Conservation (phyloP, 1,284 basidiomycete genomes). For the Cystobasidium slooffiae region DNA sequence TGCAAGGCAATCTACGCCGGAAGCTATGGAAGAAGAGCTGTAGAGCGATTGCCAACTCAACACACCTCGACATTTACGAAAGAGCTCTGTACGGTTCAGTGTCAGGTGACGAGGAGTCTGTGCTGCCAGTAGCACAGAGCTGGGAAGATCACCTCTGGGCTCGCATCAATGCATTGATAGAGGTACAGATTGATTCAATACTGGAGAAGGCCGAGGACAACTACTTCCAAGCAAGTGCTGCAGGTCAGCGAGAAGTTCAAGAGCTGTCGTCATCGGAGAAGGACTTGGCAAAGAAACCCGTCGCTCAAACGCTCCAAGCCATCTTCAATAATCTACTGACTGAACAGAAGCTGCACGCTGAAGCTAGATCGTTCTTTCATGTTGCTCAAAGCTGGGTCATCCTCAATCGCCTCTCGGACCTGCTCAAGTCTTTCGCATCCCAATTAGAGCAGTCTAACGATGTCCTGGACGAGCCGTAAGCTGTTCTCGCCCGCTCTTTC, state of each 20-base stretch:
- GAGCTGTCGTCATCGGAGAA: background rate
- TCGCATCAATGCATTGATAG: slow-evolving; percentile 79
- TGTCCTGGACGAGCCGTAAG: slow-evolving; percentile 68
- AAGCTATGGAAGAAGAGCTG: slow-evolving; percentile 85
- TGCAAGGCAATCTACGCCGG: slow-evolving; percentile 79
- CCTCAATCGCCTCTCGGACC: slow-evolving; percentile 68
- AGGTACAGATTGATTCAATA: slow-evolving; percentile 71
- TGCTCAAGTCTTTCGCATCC: slow-evolving; percentile 74
- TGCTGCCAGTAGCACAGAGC: slow-evolving; percentile 75
- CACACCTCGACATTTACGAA: slow-evolving; percentile 63
- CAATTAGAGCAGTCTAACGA: slow-evolving; percentile 61
- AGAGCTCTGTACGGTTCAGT: slow-evolving; percentile 85
- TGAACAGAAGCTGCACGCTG: slow-evolving; percentile 53
- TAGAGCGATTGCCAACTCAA: slow-evolving; percentile 66
- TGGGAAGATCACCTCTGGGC: slow-evolving; percentile 98
- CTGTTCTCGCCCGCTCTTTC: slow-evolving; percentile 21
- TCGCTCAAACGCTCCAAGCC: slow-evolving; percentile 34
- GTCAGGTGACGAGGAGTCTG: slow-evolving; percentile 77
- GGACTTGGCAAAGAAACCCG: background rate
- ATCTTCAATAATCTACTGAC: slow-evolving; percentile 46
- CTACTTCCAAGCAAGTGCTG: slow-evolving; percentile 6
- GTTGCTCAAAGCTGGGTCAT: slow-evolving; percentile 84
- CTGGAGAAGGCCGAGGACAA: slow-evolving; percentile 27
- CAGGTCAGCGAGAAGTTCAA: slow-evolving; percentile 3
- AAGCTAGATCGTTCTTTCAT: slow-evolving; percentile 80